These are phyloP conservation scores for Coemansia umbellata DNA, from an alignment of 192 early-diverging fungal species.

Conservation along the genomic window DNA sequence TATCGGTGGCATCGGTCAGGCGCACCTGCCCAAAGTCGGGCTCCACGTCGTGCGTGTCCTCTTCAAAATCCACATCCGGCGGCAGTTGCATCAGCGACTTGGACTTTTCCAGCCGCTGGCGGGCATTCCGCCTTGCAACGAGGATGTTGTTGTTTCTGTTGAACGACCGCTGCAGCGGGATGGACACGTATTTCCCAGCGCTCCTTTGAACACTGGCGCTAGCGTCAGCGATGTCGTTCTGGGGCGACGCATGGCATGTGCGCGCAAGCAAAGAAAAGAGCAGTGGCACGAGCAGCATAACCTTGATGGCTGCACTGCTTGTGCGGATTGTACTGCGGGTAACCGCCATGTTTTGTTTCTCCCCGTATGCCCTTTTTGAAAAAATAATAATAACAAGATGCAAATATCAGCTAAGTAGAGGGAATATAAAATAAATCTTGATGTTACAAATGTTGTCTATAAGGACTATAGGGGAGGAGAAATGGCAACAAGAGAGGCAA, in stretches of 20 bases:
- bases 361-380: too few relatives aligned
- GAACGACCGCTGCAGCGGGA: slow-evolving; percentile 44
- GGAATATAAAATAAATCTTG: too few relatives aligned
- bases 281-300: slow-evolving; percentile 9
- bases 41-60: slow-evolving; percentile 41
- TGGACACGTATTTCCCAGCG: slow-evolving; percentile 13
- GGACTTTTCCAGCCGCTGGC: slow-evolving; percentile 7
- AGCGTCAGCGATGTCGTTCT: not conserved
- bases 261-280: slow-evolving; percentile 9
- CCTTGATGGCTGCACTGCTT: not conserved
- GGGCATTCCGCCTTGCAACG: slow-evolving; percentile 33
- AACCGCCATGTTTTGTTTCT: slow-evolving; percentile 8
- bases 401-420: too few relatives aligned
- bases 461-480: too few relatives aligned
- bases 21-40: slow-evolving; percentile 49
- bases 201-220: not conserved
- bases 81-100: slow-evolving; percentile 38
- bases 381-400: too few relatives aligned
- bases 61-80: slow-evolving; percentile 43
- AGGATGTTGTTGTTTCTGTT: slow-evolving; percentile 52
- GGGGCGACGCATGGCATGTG: slow-evolving; percentile 1
- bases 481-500: too few relatives aligned
- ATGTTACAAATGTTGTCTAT: too few relatives aligned
- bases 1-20: slow-evolving; percentile 47
- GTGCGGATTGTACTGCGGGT: not conserved